Base-by-base conservation (phyloP, 1,284 basidiomycete genomes). In the Lentinus polychrous region DNA sequence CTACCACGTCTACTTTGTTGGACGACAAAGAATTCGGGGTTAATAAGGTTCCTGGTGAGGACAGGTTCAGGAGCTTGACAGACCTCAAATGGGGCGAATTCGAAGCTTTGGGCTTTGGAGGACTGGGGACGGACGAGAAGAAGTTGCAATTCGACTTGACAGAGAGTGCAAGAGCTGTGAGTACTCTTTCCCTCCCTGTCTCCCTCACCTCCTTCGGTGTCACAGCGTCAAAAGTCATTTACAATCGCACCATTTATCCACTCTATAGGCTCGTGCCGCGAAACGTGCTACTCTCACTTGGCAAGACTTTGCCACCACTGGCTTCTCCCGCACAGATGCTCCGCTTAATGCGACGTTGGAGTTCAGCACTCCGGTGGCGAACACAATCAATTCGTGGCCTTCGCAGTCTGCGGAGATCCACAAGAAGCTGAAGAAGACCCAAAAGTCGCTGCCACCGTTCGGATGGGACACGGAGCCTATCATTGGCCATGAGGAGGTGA, bases 11-110 rank as follows among this genome's bases (percentile, higher is more conserved):
- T 7, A 60, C 63, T 1, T 53, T 70, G 50, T 66, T 56, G 52
- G 63, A 59, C 56, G 64, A 66, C 32, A 58, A 60, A 32, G 66
- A 66, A 33, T 55, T 57, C 33, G 56, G 59, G 50, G 36, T 63
- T 27, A 55, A 58, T 55, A 58, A 66, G 56, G 45, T 68, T 20
- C 58, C 64, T 22, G 74, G 74, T 7, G 81, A 83, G 49, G 83
- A 84, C 51, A 70, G 80, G n/a, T 94, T 86, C 66, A 74, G 81
- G 49, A 89, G 79, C 51, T 61, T 94, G 55, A 87, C 89, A 0
- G 89, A 93, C 53, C 70, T 91, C 55, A 87, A 83, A 61, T 94
- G 91, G 91, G 88, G 88, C 10, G 82, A 87, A 61, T 94, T 94
- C 58, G 89, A 92, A 70, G 70, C 76, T 35, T 73, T 79, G 62